Conservation (phyloP, 257 asterid species). For the Plantago elongata region DNA sequence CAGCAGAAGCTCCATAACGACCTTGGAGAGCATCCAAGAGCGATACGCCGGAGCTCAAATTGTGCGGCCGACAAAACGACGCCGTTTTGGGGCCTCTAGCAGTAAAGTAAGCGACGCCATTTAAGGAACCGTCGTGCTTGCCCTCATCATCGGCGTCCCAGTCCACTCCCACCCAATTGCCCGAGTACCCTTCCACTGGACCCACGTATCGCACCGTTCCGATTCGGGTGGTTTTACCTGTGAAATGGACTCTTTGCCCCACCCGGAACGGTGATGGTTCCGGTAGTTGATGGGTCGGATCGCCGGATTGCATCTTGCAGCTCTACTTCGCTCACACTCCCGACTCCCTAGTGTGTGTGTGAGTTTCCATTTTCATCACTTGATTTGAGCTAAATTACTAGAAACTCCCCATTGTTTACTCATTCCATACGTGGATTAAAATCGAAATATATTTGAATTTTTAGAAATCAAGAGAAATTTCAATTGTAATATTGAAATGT, state of each 20-base stretch:
- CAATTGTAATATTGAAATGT: no score
- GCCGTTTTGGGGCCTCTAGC: conserved; percentile 64
- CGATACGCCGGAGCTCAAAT: conserved; percentile 62
- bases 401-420: no score
- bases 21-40: conserved; percentile 67
- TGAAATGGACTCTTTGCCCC: conserved; percentile 64
- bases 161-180: conserved; percentile 84
- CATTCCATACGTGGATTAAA: no score
- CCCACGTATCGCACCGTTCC: conserved; percentile 82
- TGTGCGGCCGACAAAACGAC: conserved; percentile 69
- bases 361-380: background rate
- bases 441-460: no score
- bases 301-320: conserved; percentile 34
- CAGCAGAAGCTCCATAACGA: conserved; percentile 58
- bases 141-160: conserved; percentile 88
- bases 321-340: background rate
- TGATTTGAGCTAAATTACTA: background rate
- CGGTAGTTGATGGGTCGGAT: conserved; percentile 20
- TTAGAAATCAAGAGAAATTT: no score
- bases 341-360: background rate
- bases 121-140: conserved; percentile 80
- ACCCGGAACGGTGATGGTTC: conserved; percentile 26
- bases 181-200: conserved; percentile 62
- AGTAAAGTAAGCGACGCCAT: conserved; percentile 59
- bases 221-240: conserved; percentile 47